phyloP scores from a whole-genome alignment of 768 basidiomycete species.

The Podaxis sp. region DNA sequence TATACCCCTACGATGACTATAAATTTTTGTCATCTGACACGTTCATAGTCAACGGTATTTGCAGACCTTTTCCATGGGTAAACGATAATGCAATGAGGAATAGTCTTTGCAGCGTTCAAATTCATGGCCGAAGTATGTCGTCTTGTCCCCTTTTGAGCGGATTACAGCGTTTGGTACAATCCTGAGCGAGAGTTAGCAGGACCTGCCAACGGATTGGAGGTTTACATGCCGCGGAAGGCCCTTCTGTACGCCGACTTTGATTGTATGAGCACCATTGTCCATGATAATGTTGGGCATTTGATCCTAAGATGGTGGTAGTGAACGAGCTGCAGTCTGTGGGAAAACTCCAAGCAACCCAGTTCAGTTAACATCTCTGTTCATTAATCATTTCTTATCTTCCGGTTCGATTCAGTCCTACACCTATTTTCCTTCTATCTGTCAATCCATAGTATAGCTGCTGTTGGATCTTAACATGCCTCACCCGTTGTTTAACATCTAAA shows the following conservation, averaged over 20 bases:
- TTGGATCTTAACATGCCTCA: not conserved
- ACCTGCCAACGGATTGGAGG: not conserved
- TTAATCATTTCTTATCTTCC: not conserved
- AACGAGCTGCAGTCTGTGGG: constrained; percentile 6
- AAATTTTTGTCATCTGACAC: constrained; percentile 17
- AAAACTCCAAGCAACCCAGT: not conserved
- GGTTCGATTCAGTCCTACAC: not conserved
- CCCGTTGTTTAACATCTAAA: too few species aligned
- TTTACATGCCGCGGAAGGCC: constrained; percentile 25
- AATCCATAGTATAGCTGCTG: not conserved
- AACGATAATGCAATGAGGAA: constrained; percentile 76
- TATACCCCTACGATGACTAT: constrained; percentile 65
- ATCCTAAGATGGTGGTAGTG: constrained; percentile 10
- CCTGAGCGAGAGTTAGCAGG: constrained; percentile 35
- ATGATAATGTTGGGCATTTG: constrained; percentile 51
- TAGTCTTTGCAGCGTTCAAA: constrained; percentile 75
- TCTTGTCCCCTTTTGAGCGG: constrained; percentile 81
- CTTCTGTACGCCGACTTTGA: constrained; percentile 66
- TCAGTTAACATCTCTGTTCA: not conserved
- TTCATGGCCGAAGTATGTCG: constrained; percentile 86
- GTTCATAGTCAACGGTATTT: not conserved
- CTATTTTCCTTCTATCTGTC: not conserved
- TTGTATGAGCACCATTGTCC: constrained; percentile 84
- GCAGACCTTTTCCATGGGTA: constrained; percentile 85
- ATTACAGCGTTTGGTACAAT: constrained; percentile 80